A percentile compares a stretch with the other conserved stretches of the same genome.
phyloP scores from a whole-genome alignment of 2,329 filamentous ascomycete genomes.

The Venturia asperata region DNA sequence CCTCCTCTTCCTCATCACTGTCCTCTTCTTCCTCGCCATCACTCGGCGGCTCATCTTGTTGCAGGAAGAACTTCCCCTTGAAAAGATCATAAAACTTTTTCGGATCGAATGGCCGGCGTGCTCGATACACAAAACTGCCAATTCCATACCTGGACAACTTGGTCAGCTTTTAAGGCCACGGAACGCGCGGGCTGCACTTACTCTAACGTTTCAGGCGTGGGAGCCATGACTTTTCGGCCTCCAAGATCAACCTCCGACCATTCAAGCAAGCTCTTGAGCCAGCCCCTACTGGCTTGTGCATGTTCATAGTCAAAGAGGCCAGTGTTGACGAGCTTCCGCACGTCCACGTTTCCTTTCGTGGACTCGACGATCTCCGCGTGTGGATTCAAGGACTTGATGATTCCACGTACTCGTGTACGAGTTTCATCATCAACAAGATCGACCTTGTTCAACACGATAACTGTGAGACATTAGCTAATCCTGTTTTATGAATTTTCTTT shows the following conservation, averaged over 20 bases:
- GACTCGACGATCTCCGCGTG: conserved; percentile 57
- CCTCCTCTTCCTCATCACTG: conserved; percentile 24
- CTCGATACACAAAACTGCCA: conserved; percentile 58
- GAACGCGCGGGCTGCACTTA: conserved; percentile 27
- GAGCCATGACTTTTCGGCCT: conserved; percentile 49
- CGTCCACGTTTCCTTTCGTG: conserved; percentile 52
- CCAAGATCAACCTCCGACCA: conserved; percentile 56
- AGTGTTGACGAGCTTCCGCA: conserved; percentile 59
- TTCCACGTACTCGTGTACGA: conserved; percentile 42
- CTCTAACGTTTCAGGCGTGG: conserved; percentile 65
- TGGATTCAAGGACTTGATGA: conserved; percentile 59
- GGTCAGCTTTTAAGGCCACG: conserved; percentile 39
- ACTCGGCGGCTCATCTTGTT: conserved; percentile 25
- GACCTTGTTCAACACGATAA: conserved; percentile 41
- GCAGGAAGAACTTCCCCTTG: conserved; percentile 31
- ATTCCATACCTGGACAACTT: conserved; percentile 55
- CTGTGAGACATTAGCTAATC: conserved; percentile 28
- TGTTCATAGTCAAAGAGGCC: conserved; percentile 57
- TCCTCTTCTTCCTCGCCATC: conserved; percentile 24
- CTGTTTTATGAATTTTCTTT: conserved; percentile 48
- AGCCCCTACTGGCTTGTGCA: conserved; percentile 59
- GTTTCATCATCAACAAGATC: conserved; percentile 50
- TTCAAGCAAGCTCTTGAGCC: conserved; percentile 62
- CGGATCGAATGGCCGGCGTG: conserved; percentile 35
- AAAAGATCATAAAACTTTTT: conserved; percentile 28